Conservation (phyloP, 768 basidiomycete genomes). For the Boletus tylopilopsis region DNA sequence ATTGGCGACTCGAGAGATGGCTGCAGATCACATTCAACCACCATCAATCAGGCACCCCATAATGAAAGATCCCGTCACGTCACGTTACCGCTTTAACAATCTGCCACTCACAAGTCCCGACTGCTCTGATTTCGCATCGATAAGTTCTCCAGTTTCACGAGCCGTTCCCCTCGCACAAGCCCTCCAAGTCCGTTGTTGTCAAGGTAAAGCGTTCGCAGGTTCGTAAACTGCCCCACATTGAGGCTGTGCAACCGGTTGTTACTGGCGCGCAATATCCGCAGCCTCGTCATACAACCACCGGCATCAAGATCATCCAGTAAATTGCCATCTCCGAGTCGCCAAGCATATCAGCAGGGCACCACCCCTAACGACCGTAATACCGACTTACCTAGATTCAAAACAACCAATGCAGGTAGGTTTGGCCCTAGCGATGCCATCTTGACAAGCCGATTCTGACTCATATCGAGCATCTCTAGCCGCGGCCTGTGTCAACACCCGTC, state of each 20-base stretch:
- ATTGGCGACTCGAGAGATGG: slow-evolving; percentile 52
- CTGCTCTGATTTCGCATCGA: slow-evolving; percentile 88
- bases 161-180: slow-evolving; percentile 50
- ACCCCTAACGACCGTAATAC: slow-evolving; percentile 12
- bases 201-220: slow-evolving; percentile 86
- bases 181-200: slow-evolving; percentile 72
- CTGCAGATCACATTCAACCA: slow-evolving; percentile 33
- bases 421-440: slow-evolving; percentile 56
- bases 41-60: slow-evolving; percentile 35
- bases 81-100: slow-evolving; percentile 23
- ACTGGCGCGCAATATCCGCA: slow-evolving; percentile 84
- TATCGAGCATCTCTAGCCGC: slow-evolving; percentile 76
- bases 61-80: slow-evolving; percentile 38
- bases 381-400: slow-evolving; percentile 80
- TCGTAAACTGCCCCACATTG: slow-evolving; percentile 58
- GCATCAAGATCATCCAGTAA: slow-evolving; percentile 51
- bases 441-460: slow-evolving; percentile 71
- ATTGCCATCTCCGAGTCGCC: slow-evolving; percentile 63
- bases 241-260: slow-evolving; percentile 72
- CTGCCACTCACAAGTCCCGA: slow-evolving; percentile 61
- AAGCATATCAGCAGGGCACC: slow-evolving; percentile 14
- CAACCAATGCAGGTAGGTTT: slow-evolving; percentile 54
- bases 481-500: slow-evolving; percentile 32
- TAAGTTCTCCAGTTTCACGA: slow-evolving; percentile 80
- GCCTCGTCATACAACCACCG: slow-evolving; percentile 53